Evolutionary conservation across 495 filamentous ascomycete genomes (phyloP).

Genomic region (Aspergillus ostianus): DNA sequence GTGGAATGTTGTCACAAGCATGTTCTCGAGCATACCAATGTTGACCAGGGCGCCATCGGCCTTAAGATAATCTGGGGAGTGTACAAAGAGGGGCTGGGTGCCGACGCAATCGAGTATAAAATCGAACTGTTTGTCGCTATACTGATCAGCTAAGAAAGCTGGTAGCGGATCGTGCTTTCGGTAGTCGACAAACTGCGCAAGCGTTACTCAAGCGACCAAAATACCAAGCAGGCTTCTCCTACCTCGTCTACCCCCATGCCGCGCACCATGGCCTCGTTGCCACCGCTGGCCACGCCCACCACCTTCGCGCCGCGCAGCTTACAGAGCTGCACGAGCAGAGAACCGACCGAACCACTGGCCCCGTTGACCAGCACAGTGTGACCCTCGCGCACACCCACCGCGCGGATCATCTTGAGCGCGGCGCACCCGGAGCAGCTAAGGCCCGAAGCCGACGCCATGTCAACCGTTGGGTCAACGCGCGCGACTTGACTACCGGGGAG

Average conservation of each 20-base stretch:
- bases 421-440: conserved; percentile 22
- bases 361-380: conserved; percentile 27
- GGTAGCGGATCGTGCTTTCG: neutral
- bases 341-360: conserved; percentile 22
- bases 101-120: neutral
- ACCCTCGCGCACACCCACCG: conserved; percentile 24
- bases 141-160: neutral
- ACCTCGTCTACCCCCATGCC: conserved; percentile 25
- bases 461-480: neutral
- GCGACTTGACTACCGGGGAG: neutral
- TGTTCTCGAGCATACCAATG: neutral
- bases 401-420: conserved; percentile 26
- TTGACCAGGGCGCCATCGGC: neutral
- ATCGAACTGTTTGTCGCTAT: neutral
- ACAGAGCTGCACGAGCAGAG: conserved; percentile 16
- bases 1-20: neutral
- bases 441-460: conserved; percentile 25
- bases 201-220: neutral
- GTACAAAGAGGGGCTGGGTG: neutral
- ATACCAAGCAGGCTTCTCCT: neutral
- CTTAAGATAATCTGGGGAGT: neutral
- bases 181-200: neutral
- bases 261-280: conserved; percentile 26
- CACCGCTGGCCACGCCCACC: conserved; percentile 26
- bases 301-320: conserved; percentile 24